Percentiles rank a stretch among this genome's conserved stretches.
phyloP scores from a whole-genome alignment of 2,329 filamentous ascomycete species.

The Cercospora beticola region DNA sequence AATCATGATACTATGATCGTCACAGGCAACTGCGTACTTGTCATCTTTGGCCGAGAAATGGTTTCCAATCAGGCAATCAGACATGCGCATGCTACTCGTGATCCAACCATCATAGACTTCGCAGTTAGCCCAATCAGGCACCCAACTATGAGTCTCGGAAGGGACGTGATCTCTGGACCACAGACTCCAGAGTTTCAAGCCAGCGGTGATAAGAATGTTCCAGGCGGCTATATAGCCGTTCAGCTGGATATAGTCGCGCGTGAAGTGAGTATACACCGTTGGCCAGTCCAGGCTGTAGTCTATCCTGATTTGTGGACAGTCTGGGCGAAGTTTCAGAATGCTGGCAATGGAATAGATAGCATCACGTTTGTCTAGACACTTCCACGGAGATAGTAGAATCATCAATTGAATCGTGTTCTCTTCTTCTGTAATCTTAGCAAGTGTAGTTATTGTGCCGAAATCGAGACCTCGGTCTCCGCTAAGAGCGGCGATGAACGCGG shows the following conservation, averaged over 20 bases:
- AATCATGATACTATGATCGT: no score
- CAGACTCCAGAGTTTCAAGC: no score
- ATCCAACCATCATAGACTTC: no score
- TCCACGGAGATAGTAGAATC: background rate
- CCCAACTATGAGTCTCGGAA: no score
- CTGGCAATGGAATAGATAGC: background rate
- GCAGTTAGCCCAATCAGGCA: no score
- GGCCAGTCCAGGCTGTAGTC: background rate
- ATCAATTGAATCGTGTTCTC: background rate
- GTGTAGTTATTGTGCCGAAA: rapidly evolving
- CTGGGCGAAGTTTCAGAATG: background rate
- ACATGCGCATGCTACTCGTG: no score
- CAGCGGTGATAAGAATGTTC: background rate
- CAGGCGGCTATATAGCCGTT: background rate
- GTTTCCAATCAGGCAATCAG: no score
- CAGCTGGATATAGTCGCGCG: background rate
- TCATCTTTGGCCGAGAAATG: no score
- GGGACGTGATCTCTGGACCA: no score
- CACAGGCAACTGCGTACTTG: no score
- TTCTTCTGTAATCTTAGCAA: background rate
- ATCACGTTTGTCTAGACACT: background rate
- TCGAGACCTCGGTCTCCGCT: no score
- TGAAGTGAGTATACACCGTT: background rate
- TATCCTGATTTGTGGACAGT: background rate
- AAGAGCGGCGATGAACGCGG: background rate